Evolutionary conservation across 768 basidiomycete species (phyloP).

Genomic region (Russula virescens): DNA sequence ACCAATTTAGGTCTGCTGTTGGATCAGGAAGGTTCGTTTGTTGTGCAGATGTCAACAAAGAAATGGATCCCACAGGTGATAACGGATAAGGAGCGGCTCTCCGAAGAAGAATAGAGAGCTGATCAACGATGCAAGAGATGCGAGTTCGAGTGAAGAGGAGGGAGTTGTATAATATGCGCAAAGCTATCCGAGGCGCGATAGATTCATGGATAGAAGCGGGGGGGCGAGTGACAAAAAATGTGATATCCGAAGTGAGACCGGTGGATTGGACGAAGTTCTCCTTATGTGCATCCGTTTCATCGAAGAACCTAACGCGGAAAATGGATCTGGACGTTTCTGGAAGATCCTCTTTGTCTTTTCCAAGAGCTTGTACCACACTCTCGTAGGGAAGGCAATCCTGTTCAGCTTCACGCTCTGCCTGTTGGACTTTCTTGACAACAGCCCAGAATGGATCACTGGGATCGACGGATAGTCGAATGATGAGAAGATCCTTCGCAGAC

Average conservation of each 20-base stretch:
- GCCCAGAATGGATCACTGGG: conserved; percentile 87
- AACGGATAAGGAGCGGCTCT: conserved; percentile 64
- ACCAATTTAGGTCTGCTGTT: conserved; percentile 88
- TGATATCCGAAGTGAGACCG: conserved; percentile 85
- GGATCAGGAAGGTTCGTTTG: conserved; percentile 72
- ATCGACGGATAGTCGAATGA: conserved; percentile 78
- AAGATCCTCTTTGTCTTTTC: conserved; percentile 56
- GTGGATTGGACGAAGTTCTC: conserved; percentile 76
- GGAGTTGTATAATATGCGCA: conserved; percentile 91
- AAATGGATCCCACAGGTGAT: conserved; percentile 69
- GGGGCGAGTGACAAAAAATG: conserved; percentile 77
- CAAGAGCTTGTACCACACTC: conserved; percentile 60
- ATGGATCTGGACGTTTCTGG: conserved; percentile 52
- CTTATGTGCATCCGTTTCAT: conserved; percentile 72
- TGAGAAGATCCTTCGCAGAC: conserved; percentile 65
- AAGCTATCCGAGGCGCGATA: conserved; percentile 66
- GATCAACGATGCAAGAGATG: conserved; percentile 75
- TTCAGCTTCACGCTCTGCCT: conserved; percentile 77
- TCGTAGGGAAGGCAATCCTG: conserved; percentile 79
- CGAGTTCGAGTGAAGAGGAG: conserved; percentile 80
- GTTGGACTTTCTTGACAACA: conserved; percentile 79
- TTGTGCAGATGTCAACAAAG: conserved; percentile 71
- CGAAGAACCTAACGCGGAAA: conserved; percentile 96
- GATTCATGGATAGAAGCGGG: conserved; percentile 62
- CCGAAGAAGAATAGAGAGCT: conserved; percentile 73